Base-by-base conservation (phyloP, 768 basidiomycete genomes). In the Amanita pseudoporphyria region DNA sequence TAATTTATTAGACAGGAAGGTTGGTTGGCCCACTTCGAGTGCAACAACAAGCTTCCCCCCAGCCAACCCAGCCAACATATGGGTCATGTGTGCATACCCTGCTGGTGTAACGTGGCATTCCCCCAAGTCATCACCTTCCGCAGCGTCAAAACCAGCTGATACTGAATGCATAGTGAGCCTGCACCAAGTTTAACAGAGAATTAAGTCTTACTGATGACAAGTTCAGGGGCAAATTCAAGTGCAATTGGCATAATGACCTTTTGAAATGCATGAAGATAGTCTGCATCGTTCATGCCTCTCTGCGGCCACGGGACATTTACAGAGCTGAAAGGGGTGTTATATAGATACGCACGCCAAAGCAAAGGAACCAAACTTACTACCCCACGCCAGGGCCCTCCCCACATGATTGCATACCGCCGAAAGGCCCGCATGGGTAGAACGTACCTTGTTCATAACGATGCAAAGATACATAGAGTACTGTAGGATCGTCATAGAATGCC, bases 21-120 rank as follows among this genome's bases (percentile, higher is more conserved):
- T 1, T 18, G 30, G 31, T 24, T n/a, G 31, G 51, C 69, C 42
- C 50, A 95, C 95, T 78, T 99, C 96, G 36, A 99, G 77, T 1
- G 92, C 94, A 26, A 95, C 91, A 9, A 95, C 89, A 13, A 99
- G 58, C 58, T 82, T 87, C 2, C 96, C 96, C 6, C 79, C 78
- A 19, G 95, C 95, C 14, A 99, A 72, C 18, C 85, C 81, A 35
- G 82, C 78, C 7, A 99, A 73, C 91, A 99, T 95, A 60, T 97
- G 88, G 5, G 96, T 96, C 94, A 99, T 98, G 58, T 98, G 96
- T 0, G 92, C 92, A 63, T 92, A 99, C 4, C 94, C 96, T 14
- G 82, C 77, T 1, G 96, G 96, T 4, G 88, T 77, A 52, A 99
- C 94, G 56, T 81, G 72, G 58, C 94, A 97, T 67, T 85, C 86